Conservation (phyloP, 2,329 filamentous ascomycete genomes). For the Fulvia fulva region DNA sequence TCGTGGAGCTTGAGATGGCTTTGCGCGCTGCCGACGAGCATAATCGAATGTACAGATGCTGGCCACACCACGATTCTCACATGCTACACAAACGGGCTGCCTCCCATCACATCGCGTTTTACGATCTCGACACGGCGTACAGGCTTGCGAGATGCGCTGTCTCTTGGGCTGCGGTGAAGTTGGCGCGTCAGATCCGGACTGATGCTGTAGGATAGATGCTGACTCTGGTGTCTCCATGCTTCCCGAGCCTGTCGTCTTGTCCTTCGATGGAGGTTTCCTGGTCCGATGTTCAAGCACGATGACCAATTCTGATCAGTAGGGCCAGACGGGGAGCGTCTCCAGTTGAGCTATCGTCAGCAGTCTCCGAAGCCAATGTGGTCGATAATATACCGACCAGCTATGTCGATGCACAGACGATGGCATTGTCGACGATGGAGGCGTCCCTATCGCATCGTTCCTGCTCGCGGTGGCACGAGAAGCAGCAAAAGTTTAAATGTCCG, state of each 20-base stretch:
- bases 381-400: no score
- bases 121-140: conserved; percentile 21
- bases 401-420: neutral
- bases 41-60: conserved; percentile 20
- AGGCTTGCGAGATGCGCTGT: conserved; percentile 20
- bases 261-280: no score
- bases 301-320: no score
- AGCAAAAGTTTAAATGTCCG: neutral
- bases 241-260: no score
- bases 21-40: conserved; percentile 16
- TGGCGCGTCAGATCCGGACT: conserved; percentile 1
- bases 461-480: neutral
- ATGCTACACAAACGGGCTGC: conserved; percentile 21
- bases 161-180: conserved; percentile 12
- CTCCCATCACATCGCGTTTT: conserved; percentile 26
- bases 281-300: no score
- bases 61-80: conserved; percentile 20
- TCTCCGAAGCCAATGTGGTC: no score
- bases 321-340: no score
- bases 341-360: neutral
- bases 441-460: neutral
- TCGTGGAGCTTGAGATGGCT: conserved; percentile 1
- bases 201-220: neutral
- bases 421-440: neutral
- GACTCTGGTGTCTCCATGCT: neutral